Conservation (phyloP, 768 basidiomycete species). For the Saitozyma podzolica region DNA sequence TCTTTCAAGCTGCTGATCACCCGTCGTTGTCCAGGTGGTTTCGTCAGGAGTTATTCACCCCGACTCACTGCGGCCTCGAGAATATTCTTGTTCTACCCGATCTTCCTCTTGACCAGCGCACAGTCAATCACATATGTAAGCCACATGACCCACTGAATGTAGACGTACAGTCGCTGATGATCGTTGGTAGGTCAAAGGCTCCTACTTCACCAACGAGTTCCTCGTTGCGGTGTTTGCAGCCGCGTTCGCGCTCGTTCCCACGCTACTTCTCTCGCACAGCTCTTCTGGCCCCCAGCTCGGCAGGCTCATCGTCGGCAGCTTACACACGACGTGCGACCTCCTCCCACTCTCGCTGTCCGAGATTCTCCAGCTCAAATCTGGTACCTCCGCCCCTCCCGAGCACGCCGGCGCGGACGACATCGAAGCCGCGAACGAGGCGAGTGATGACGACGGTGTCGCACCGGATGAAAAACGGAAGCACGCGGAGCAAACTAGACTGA, state of each 20-base stretch:
- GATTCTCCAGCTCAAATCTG: not conserved
- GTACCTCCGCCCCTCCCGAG: no score
- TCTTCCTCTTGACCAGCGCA: conserved; percentile 34
- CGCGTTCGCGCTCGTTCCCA: conserved; percentile 31
- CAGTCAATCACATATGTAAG: conserved; percentile 24
- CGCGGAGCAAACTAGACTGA: not conserved
- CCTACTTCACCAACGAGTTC: conserved; percentile 31
- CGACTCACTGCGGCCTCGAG: conserved; percentile 29
- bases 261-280: conserved; percentile 18
- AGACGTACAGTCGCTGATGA: not conserved
- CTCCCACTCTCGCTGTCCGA: conserved; percentile 29
- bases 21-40: conserved; percentile 22
- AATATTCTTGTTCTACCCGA: conserved; percentile 40
- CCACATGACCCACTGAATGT: not conserved
- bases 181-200: conserved; percentile 19
- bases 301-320: conserved; percentile 12
- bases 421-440: not conserved
- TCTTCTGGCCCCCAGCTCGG: conserved; percentile 26
- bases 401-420: not conserved
- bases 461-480: not conserved
- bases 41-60: conserved; percentile 29
- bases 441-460: not conserved
- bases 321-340: conserved; percentile 17
- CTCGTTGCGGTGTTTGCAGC: conserved; percentile 37
- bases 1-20: not conserved